Evolutionary conservation across 768 basidiomycete species (phyloP), one percentile per base, ranked within the genome.

Genomic region (Tylopilus plumbeoviolaceoides): DNA sequence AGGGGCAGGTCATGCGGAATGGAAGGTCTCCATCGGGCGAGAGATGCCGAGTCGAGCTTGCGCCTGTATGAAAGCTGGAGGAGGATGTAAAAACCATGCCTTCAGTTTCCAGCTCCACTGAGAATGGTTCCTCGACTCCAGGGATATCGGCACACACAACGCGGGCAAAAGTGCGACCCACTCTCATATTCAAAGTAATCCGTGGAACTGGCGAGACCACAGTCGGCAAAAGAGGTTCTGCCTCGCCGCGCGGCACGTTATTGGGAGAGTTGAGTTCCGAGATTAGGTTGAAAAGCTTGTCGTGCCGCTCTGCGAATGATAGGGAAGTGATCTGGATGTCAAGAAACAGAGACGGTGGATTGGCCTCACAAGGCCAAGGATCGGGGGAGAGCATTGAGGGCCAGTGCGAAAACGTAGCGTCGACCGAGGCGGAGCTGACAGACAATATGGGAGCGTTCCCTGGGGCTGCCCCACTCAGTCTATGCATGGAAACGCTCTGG

Each of bases 381-480:
- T 47, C 38, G 18, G 48, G n/a, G 12, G 69, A 55, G 41, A 84
- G 63, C 59, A 84, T 81, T 39, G 76, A 65, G 9, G 84, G 82
- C 85, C 85, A 89, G 63, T 83, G 81, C 3, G 77, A 77, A 20
- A 75, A 66, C 21, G 86, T 66, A 15, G 77, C 49, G 5, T 69
- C 63, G 21, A 61, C 43, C 12, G 60, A 59, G 44, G 50, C 52
- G 12, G 55, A 46, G 27, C 75, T 75, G 15, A 84, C 54, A 74
- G 47, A 53, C 33, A 70, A n/a, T 44, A 70, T 31, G 9, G 56
- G 60, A 55, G 39, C 33, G 30, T 45, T 53, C 40, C 54, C 75
- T 63, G 46, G 57, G 62, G 56, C 70, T 66, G 25, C 65, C 61
- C 58, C 55, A 17, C 67, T 71, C 39, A 63, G 72, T 44, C 83